phyloP scores from a whole-genome alignment of 495 filamentous ascomycete species.

The Xylaria cubensis region DNA sequence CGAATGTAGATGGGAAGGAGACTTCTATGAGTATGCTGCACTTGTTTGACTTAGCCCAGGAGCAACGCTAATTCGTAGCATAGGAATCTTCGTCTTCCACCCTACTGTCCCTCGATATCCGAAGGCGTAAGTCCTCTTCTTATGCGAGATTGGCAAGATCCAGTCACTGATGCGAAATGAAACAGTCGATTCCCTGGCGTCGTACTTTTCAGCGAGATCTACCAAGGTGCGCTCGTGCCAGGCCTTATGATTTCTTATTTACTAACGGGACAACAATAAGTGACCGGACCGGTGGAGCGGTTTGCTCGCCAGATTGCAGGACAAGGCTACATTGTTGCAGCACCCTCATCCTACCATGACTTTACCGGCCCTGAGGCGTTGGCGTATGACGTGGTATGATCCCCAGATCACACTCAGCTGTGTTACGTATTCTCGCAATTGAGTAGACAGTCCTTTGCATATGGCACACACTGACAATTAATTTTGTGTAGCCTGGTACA shows the following conservation, averaged over 20 bases:
- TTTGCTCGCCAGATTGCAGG: slow-evolving; percentile 93
- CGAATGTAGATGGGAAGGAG: slow-evolving; percentile 53
- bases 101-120: slow-evolving; percentile 84
- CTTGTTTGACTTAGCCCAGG: slow-evolving; percentile 5
- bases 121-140: slow-evolving; percentile 62
- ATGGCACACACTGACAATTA: background rate
- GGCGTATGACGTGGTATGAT: slow-evolving; percentile 70
- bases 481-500: slow-evolving; percentile 65
- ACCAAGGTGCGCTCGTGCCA: slow-evolving; percentile 70
- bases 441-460: background rate
- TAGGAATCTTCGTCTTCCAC: slow-evolving; percentile 89
- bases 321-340: slow-evolving; percentile 92
- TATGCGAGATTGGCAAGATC: slow-evolving; percentile 5
- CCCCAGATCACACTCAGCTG: background rate
- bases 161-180: slow-evolving; percentile 35
- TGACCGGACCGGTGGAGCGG: slow-evolving; percentile 89
- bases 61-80: slow-evolving; percentile 31
- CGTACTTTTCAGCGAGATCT: slow-evolving; percentile 92
- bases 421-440: background rate
- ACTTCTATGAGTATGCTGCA: slow-evolving; percentile 52
- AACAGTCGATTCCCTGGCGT: slow-evolving; percentile 82
- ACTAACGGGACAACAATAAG: slow-evolving; percentile 48
- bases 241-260: slow-evolving; percentile 27
- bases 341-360: slow-evolving; percentile 91
- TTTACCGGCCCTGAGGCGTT: slow-evolving; percentile 87